Percentiles rank a stretch among this genome's conserved stretches.
These are phyloP conservation scores for Penicillium waksmanii DNA, from an alignment of 495 filamentous ascomycete genomes.

Conservation along the genomic window DNA sequence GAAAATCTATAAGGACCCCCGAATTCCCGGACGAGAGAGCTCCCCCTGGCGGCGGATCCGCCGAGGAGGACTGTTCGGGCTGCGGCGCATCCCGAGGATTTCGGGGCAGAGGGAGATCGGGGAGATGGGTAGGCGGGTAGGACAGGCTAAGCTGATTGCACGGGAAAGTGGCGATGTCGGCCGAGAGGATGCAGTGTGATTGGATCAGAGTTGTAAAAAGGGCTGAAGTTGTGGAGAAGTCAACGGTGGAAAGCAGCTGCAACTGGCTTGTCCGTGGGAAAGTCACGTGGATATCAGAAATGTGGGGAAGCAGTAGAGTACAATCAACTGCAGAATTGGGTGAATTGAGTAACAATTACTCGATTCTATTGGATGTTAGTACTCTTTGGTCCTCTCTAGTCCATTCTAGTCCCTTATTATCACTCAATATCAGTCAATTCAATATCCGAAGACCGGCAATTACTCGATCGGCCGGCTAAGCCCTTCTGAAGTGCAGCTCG, in stretches of 20 bases:
- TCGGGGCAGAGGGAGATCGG: slow-evolving; percentile 2
- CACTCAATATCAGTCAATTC: background rate
- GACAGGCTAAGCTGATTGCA: slow-evolving; percentile 5
- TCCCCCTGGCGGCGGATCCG: slow-evolving; percentile 8
- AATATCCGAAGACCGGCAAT: slow-evolving; percentile 3
- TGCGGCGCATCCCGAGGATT: slow-evolving; percentile 31
- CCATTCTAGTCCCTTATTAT: background rate
- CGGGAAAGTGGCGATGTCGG: slow-evolving; percentile 33
- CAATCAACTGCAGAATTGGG: too few species aligned
- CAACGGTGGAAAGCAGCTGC: slow-evolving; percentile 4
- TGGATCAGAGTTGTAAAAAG: background rate
- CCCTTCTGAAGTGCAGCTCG: background rate
- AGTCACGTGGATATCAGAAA: slow-evolving; percentile 4
- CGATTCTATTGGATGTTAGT: background rate
- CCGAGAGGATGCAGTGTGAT: slow-evolving; percentile 30
- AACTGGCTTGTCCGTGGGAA: background rate
- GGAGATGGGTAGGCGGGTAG: background rate
- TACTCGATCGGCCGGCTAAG: slow-evolving; percentile 2
- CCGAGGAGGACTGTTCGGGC: slow-evolving; percentile 24
- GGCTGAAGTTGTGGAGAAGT: slow-evolving; percentile 20
- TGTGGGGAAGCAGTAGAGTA: background rate
- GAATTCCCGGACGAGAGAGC: slow-evolving; percentile 16
- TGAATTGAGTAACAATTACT: background rate
- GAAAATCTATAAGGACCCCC: slow-evolving; percentile 18
- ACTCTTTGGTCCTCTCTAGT: background rate